Conservation (phyloP, 768 basidiomycete species). For the Mycena rosella region DNA sequence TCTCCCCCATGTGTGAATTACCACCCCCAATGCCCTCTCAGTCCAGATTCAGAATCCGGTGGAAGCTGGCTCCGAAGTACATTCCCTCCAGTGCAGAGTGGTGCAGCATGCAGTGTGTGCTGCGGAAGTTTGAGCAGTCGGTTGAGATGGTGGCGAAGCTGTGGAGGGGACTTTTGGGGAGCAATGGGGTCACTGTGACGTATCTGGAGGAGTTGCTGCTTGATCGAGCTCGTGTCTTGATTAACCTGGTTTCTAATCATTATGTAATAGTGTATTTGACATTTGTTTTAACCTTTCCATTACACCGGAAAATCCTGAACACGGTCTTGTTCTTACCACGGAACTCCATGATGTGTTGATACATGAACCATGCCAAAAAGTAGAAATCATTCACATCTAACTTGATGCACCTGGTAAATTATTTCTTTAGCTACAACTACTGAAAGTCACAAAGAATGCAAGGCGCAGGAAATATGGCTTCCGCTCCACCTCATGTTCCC, state of each 20-base stretch:
- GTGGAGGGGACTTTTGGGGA: conserved; percentile 19
- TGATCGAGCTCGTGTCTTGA: not conserved
- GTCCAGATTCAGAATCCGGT: conserved; percentile 18
- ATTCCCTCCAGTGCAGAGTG: not conserved
- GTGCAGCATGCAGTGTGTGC: not conserved
- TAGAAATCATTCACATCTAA: too few relatives aligned
- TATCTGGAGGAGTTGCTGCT: conserved; percentile 19
- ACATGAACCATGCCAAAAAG: too few relatives aligned
- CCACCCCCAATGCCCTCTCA: not conserved
- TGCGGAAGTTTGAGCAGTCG: conserved; percentile 23
- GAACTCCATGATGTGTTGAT: too few relatives aligned
- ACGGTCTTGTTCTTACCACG: too few relatives aligned
- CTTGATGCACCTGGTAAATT: too few relatives aligned
- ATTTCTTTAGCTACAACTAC: too few relatives aligned
- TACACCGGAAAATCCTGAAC: too few relatives aligned
- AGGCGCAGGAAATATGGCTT: too few relatives aligned
- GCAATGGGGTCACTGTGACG: conserved; percentile 2
- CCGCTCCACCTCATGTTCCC: too few relatives aligned
- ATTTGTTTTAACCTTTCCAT: too few relatives aligned
- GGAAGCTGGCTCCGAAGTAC: conserved; percentile 28
- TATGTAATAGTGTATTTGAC: too few relatives aligned
- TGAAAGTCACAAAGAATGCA: too few relatives aligned
- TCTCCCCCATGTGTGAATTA: not conserved
- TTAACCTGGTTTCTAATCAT: not conserved
- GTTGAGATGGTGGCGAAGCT: conserved; percentile 12